Evolutionary conservation across 2,329 filamentous ascomycete species (phyloP), one percentile per base, ranked within the genome.

Genomic region (Xylaria polymorpha): DNA sequence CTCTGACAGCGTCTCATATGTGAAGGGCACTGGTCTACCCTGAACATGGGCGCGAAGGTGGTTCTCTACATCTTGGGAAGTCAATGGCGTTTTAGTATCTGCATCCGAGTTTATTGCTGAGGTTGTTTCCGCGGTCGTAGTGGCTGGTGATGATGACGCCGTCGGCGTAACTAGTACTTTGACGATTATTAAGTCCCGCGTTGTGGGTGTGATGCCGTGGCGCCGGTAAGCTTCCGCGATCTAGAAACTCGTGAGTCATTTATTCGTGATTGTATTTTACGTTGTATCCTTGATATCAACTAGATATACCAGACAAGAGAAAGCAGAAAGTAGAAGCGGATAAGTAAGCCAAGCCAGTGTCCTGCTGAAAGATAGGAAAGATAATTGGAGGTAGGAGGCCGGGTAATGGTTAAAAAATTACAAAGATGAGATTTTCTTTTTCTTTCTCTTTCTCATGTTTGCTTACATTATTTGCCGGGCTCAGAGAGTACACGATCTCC

Each of bases 211-310:
- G 67, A 98, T 90, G 57, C 96, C 96, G 77, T 96, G 97, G 63
- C 91, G 91, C 39, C 93, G 91, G 81, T 98, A 98, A 0, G 94
- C 91, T 74, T 98, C 94, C 61, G 94, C 88, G 77, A 99, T 98
- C 94, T 97, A 71, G 73, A 58, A 69, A 51, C 10, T 69, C 35
- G 44, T 64, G 51, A 61, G 58, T 53, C 1, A 22, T 18, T 15
- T 41, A 3, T 3, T 39, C 4, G 10, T n/a, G 5, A 1, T 50
- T 4, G 7, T 15, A 37, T 51, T 9, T 35, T n/a, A 22, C 12
- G 22, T 32, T 44, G 48, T 60, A 32, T 22, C 5, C 50, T 29
- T 29, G n/a, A 29, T 29, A 29, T 4, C 35, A 37, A 37, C 35
- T 37, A 6, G 8, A 15, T 32, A 51, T 3, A 15, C 3, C 35